Conservation (phyloP, 2,329 filamentous ascomycete species). For the Venturia asperata region DNA sequence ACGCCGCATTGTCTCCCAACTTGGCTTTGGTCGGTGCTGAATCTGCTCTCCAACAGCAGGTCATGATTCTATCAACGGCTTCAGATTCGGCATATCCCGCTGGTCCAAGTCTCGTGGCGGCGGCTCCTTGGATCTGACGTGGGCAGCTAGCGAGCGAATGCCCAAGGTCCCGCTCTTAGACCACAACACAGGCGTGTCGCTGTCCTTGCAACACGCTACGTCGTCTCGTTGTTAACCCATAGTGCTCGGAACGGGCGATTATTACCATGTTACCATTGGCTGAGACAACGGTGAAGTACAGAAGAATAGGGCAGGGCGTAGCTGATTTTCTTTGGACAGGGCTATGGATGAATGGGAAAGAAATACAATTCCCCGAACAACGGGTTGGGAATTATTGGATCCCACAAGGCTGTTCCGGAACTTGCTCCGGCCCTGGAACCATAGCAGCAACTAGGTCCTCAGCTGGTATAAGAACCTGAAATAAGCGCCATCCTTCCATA, state of each 20-base stretch:
- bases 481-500: background rate
- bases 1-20: background rate
- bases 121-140: background rate
- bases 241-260: background rate
- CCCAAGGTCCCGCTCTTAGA: background rate
- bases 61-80: background rate
- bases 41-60: background rate
- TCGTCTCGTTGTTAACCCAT: background rate
- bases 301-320: background rate
- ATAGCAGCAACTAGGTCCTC: background rate
- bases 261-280: background rate
- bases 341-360: conserved; percentile 8
- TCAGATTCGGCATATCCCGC: background rate
- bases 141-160: background rate
- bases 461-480: background rate
- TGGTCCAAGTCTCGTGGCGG: background rate
- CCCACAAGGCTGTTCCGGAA: background rate
- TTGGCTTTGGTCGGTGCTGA: background rate
- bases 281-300: background rate
- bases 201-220: background rate
- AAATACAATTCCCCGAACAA: background rate
- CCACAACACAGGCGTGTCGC: background rate
- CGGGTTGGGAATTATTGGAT: background rate
- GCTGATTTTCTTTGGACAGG: background rate
- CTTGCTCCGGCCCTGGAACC: background rate